A percentile compares a stretch with the other conserved stretches of the same genome.
Conservation (phyloP, 768 basidiomycete genomes). For the Arthromyces matolae region DNA sequence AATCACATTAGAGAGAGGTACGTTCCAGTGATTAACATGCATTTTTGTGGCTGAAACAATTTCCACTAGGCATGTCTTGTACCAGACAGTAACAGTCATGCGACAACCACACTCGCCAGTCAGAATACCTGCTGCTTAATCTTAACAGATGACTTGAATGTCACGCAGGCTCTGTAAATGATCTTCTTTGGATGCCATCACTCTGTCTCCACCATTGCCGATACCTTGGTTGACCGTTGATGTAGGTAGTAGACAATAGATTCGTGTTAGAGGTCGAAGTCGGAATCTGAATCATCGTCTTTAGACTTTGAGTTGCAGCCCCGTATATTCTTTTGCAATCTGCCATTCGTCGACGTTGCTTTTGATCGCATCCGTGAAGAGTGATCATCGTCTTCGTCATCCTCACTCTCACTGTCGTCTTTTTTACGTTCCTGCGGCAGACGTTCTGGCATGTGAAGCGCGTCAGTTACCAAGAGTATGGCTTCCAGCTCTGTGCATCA, state of each 20-base stretch:
- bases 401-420: conserved; percentile 45
- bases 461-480: conserved; percentile 59
- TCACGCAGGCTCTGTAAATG: background rate
- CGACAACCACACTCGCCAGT: conserved; percentile 15
- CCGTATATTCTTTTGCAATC: conserved; percentile 52
- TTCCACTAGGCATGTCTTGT: conserved; percentile 11
- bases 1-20: conserved; percentile 16
- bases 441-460: conserved; percentile 55
- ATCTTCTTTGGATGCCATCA: too few species aligned
- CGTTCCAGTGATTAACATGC: background rate
- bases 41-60: background rate
- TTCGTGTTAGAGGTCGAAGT: conserved; percentile 60
- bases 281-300: conserved; percentile 61
- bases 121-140: conserved; percentile 3
- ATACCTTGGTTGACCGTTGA: too few species aligned
- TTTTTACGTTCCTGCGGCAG: conserved; percentile 30
- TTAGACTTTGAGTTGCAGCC: conserved; percentile 24
- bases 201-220: too few species aligned
- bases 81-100: conserved; percentile 13
- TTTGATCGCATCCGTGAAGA: conserved; percentile 57
- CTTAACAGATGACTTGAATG: background rate
- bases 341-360: conserved; percentile 51
- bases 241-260: background rate
- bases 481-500: conserved; percentile 61
- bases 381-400: conserved; percentile 44